Percentiles rank a stretch among this genome's conserved stretches.
phyloP scores from a whole-genome alignment of 164 flowering plant genomes.

The Annona squamosa region DNA sequence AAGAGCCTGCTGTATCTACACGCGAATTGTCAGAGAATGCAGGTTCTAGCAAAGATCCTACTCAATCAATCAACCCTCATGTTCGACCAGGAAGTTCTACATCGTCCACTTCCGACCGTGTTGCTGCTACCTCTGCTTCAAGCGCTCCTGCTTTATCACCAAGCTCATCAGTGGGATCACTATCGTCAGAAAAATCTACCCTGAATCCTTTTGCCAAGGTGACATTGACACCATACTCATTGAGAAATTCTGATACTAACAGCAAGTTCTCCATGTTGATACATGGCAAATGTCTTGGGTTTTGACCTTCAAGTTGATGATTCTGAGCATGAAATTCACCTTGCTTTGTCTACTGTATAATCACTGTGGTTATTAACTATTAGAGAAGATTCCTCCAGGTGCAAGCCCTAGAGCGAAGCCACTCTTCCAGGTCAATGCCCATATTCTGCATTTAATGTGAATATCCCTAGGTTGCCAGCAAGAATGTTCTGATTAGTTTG shows the following conservation, averaged over 20 bases:
- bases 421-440: neutral
- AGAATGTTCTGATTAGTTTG: neutral
- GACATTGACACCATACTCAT: neutral
- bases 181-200: slow-evolving; percentile 84
- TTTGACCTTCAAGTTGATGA: neutral
- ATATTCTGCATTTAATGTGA: neutral
- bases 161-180: slow-evolving; percentile 85
- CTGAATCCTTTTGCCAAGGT: slow-evolving; percentile 96
- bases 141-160: slow-evolving; percentile 66
- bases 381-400: no score
- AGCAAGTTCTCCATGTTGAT: neutral
- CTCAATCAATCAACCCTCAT: slow-evolving; percentile 35
- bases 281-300: neutral
- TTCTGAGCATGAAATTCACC: neutral
- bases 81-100: slow-evolving; percentile 56
- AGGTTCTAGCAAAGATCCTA: slow-evolving; percentile 28
- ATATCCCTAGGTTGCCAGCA: neutral
- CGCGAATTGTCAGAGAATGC: slow-evolving; percentile 29
- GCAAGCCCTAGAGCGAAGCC: no score
- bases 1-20: slow-evolving; percentile 22
- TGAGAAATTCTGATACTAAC: neutral
- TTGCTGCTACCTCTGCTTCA: slow-evolving; percentile 37
- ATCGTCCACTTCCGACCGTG: slow-evolving; percentile 57
- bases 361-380: neutral
- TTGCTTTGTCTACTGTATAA: neutral